Evolutionary conservation across 768 basidiomycete genomes (phyloP), one percentile per base, ranked within the genome.

Genomic region (Porpolomopsis calyptriformis): DNA sequence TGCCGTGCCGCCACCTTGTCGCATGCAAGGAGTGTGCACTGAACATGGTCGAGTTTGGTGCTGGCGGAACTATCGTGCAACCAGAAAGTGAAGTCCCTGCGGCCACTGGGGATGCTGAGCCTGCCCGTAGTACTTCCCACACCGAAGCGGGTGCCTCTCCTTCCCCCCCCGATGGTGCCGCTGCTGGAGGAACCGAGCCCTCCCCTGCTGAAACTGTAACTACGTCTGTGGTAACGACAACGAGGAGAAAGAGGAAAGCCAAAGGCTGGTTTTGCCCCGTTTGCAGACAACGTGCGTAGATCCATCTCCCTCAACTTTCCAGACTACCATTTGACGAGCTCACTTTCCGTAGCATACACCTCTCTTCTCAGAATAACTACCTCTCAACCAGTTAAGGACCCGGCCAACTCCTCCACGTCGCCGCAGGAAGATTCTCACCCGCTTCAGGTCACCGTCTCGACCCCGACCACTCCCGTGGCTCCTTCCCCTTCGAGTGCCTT

Each of bases 191-290:
- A 22, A 50, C 60, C 19, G 56, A 19, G 51, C 20, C 7, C 16
- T 6, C 36, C 16, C 16, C 36, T 11, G 23, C 40, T 4, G 26
- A 6, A 9, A 16, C 16, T 4, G 18, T 12, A 5, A 23, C 33
- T 19, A 14, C 38, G 10, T 6, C 46, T 6, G 38, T 19, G 36
- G 19, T 19, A 25, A 24, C 58, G 3, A 45, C 66, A 9, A 53
- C 73, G 4, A 72, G 89, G 50, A 71, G 91, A 59, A 93, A 91
- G 71, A 74, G 90, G 54, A 93, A 89, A 67, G 85, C 89, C 0
- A 97, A 97, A 64, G 92, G 92, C 4, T 97, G 92, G 92, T 89
- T 85, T 73, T 97, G 92, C 60, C 92, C 92, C 23, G 88, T 97
- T 40, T 94, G 92, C 62, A 77, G 92, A 53, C 91, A 92, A 72